Conservation (phyloP, 75 land plant species). For the Sequoiadendron giganteum region DNA sequence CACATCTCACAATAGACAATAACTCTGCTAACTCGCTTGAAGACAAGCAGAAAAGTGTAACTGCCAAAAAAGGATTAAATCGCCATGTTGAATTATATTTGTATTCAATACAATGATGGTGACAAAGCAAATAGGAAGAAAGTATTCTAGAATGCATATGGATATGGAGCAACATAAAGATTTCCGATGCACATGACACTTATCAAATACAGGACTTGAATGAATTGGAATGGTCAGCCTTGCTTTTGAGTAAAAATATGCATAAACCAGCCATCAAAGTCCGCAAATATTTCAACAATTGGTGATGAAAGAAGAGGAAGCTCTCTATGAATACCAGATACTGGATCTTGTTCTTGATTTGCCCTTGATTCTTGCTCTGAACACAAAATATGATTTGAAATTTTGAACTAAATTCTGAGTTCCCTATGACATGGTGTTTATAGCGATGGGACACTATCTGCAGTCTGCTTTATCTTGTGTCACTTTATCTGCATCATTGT, state of each 20-base stretch:
- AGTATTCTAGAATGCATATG: background rate
- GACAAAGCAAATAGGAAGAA: background rate
- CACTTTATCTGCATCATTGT: background rate
- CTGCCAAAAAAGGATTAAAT: background rate
- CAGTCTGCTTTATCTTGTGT: background rate
- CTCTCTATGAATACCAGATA: background rate
- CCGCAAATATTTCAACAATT: background rate
- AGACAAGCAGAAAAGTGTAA: background rate
- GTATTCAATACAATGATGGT: background rate
- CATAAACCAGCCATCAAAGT: background rate
- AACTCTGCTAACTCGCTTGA: background rate
- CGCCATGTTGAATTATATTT: background rate
- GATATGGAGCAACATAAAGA: background rate
- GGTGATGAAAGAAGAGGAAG: background rate
- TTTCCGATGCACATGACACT: background rate
- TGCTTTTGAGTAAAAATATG: background rate
- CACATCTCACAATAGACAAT: background rate
- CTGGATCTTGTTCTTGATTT: background rate
- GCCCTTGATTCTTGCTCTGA: background rate
- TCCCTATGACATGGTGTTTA: background rate
- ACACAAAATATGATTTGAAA: background rate
- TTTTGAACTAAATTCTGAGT: background rate
- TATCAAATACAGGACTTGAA: slow-evolving; percentile 1
- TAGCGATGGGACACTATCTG: background rate
- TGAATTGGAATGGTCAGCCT: background rate